Evolutionary conservation across 1,284 basidiomycete species (phyloP), one percentile per base, ranked within the genome.

Genomic region (Ceratobasidium sp.): DNA sequence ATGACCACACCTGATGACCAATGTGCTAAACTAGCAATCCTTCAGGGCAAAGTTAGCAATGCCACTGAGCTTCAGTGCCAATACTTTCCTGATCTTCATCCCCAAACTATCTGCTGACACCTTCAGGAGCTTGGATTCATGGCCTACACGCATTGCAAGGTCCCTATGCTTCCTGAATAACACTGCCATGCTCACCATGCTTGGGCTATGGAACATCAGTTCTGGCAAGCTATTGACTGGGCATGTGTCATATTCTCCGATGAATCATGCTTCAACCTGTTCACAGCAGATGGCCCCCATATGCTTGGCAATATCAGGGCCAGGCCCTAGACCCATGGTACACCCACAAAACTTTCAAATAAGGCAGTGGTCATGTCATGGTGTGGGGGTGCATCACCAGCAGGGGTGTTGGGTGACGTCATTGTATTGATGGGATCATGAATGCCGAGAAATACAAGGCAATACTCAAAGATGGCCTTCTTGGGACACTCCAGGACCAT

Each of bases 341-440:
- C 10, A 52, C 67, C 18, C 27, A 60, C 18, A 52, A 65, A 38
- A 79, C 41, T 10, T 41, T 80, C 27, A 70, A 73, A 33, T 46
- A 73, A 75, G 79, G 80, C 27, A 60, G 79, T 14, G 77, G 76
- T 12, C 62, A 23, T 3, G 48, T 80, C 38, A 80, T 80, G 78
- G 77, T 80, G n/a, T 80, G 79, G 80, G 79, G 80, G 16, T 80
- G 79, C 48, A 66, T 80, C n/a, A 70, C 70, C 30, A 7, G 44
- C 10, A 10, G 54, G 18, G 79, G 79, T 1, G 20, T 70, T 4
- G 78, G 80, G 4, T 54, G 33, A 12, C 65, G 76, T 44, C 20
- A 46, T 38, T 10, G 52, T 1, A 71, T 80, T 59, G 69, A 80
- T 7, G 80, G 78, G 4, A 74, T 12, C 10, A 78, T 80, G 71